A percentile compares a stretch with the other conserved stretches of the same genome.
These are phyloP conservation scores for Arthrobotrys sphaeroides DNA, from an alignment of 2,329 filamentous ascomycete species.

Conservation along the genomic window DNA sequence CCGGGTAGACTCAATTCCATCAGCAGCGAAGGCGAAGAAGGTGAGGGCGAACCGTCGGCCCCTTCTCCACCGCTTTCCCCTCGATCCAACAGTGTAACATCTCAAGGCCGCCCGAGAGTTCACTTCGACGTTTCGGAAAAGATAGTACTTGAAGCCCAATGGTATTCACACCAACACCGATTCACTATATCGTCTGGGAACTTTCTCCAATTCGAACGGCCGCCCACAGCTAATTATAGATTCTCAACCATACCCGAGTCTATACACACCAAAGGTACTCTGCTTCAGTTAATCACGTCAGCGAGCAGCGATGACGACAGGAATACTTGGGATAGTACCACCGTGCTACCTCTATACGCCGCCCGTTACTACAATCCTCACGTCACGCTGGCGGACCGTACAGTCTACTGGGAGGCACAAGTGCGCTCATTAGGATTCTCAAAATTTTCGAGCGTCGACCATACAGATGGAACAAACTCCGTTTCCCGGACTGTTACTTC, in stretches of 20 bases:
- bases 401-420: slow-evolving; percentile 48
- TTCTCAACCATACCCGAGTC: slow-evolving; percentile 49
- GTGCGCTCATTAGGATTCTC: slow-evolving; percentile 42
- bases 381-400: slow-evolving; percentile 31
- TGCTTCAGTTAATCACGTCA: slow-evolving; percentile 38
- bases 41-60: background rate
- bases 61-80: slow-evolving; percentile 41
- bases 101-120: slow-evolving; percentile 29
- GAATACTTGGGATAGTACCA: slow-evolving; percentile 51
- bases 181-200: slow-evolving; percentile 49
- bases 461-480: background rate
- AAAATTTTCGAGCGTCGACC: slow-evolving; percentile 43
- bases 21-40: slow-evolving; percentile 24
- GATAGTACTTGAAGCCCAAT: slow-evolving; percentile 47
- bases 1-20: slow-evolving; percentile 23
- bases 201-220: slow-evolving; percentile 48
- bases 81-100: slow-evolving; percentile 45
- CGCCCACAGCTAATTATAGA: slow-evolving; percentile 42
- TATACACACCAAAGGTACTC: slow-evolving; percentile 48
- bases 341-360: slow-evolving; percentile 35
- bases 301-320: slow-evolving; percentile 48
- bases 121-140: slow-evolving; percentile 47
- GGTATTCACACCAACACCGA: slow-evolving; percentile 50
- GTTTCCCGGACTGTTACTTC: background rate
- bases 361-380: slow-evolving; percentile 44